Evolutionary conservation across 2,329 filamentous ascomycete genomes (phyloP).

Genomic region (Neofusicoccum parvum): DNA sequence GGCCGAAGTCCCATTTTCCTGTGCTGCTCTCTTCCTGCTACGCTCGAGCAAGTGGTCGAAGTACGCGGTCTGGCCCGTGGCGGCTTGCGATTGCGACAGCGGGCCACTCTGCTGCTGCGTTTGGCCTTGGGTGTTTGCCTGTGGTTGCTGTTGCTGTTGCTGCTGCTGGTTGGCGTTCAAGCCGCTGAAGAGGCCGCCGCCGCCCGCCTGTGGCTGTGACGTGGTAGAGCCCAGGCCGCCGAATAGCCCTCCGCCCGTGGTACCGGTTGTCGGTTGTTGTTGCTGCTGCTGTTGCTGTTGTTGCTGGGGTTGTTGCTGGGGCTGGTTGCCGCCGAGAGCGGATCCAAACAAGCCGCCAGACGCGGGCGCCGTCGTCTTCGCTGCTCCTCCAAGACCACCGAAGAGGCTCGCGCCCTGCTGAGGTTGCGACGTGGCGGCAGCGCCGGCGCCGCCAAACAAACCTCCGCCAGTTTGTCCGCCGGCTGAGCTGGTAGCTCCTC

Average conservation of each 20-base stretch:
- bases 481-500: slow-evolving; percentile 15
- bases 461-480: slow-evolving; percentile 1
- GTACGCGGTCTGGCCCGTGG: slow-evolving; percentile 55
- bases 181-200: slow-evolving; percentile 1
- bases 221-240: slow-evolving; percentile 14
- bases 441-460: slow-evolving; percentile 7
- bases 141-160: slow-evolving; percentile 30
- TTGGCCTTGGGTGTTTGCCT: slow-evolving; percentile 31
- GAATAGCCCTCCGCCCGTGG: slow-evolving; percentile 17
- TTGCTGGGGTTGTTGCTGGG: background rate
- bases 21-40: slow-evolving; percentile 67
- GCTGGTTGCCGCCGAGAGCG: background rate
- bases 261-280: slow-evolving; percentile 27
- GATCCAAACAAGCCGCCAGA: slow-evolving; percentile 14
- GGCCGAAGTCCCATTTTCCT: slow-evolving; percentile 58
- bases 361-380: slow-evolving; percentile 8
- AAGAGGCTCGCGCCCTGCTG: slow-evolving; percentile 5
- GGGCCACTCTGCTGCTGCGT: slow-evolving; percentile 32
- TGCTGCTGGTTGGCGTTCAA: slow-evolving; percentile 38
- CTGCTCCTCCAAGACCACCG: background rate
- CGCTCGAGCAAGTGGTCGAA: slow-evolving; percentile 67
- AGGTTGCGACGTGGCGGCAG: background rate
- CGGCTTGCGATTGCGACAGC: slow-evolving; percentile 35
- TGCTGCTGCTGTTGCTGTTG: background rate
- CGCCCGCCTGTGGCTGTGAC: background rate